Percentiles rank a stretch among this genome's conserved stretches.
Evolutionary conservation across 441 rosid genomes (phyloP).

Genomic region (Hura crepitans): DNA sequence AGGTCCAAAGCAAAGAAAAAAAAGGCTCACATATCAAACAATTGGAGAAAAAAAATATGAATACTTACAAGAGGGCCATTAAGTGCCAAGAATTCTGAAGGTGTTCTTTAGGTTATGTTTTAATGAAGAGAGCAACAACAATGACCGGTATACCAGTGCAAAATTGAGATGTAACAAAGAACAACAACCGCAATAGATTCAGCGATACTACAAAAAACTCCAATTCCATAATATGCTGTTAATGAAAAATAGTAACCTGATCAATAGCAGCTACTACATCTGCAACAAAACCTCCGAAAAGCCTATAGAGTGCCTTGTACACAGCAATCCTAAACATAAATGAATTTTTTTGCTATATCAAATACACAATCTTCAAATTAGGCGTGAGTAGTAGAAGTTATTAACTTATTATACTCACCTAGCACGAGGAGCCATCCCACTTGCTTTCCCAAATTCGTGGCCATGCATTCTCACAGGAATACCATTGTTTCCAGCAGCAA

Average conservation of each 20-base stretch:
- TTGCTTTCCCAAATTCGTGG: constrained; percentile 95
- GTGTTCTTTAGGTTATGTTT: not conserved
- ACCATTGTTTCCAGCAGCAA: constrained; percentile 98
- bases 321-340: constrained; percentile 78
- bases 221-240: not conserved
- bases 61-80: not conserved
- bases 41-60: not conserved
- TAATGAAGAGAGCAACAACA: not conserved
- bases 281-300: constrained; percentile 89
- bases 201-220: constrained; percentile 1
- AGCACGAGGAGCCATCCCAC: constrained; percentile 99
- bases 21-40: not conserved
- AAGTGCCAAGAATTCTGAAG: not conserved
- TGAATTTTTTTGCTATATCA: constrained; percentile 15
- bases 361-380: constrained; percentile 12
- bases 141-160: not conserved
- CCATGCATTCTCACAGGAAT: constrained; percentile 88
- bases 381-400: constrained; percentile 9
- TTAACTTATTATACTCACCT: constrained; percentile 46
- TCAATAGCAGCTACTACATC: constrained; percentile 99
- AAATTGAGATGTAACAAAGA: not conserved
- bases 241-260: constrained; percentile 47
- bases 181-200: not conserved
- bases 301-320: constrained; percentile 92
- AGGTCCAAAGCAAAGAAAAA: not conserved